Percentiles rank a stretch among this genome's conserved stretches.
phyloP scores from a whole-genome alignment of 78 protist genomes.

The Guillardia theta region DNA sequence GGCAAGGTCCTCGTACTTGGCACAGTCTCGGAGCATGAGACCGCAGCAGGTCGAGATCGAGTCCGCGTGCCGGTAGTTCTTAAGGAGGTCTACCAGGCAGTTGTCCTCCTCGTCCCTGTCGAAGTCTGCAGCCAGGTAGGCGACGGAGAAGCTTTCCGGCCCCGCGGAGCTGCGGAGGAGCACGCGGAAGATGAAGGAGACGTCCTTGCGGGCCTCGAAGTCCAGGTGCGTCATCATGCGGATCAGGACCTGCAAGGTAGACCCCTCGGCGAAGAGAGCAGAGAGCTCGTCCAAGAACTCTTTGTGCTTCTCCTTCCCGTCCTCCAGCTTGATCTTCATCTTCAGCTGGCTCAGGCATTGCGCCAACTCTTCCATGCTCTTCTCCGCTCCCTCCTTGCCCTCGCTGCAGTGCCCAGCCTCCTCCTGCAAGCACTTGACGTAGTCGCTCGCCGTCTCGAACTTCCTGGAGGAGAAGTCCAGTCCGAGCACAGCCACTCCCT shows the following conservation, averaged over 20 bases:
- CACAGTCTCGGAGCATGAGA: background rate
- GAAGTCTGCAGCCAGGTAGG: background rate
- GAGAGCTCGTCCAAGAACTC: background rate
- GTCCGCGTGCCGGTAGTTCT: background rate
- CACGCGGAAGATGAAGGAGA: background rate
- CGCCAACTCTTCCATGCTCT: background rate
- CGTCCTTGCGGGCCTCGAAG: background rate
- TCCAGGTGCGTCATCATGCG: background rate
- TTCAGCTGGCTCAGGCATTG: background rate
- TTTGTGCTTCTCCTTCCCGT: background rate
- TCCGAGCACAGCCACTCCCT: background rate
- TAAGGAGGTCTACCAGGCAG: background rate
- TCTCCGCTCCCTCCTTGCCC: no score
- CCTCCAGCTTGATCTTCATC: background rate
- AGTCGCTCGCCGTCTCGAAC: background rate
- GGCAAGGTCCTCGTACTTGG: background rate
- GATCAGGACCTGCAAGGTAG: background rate
- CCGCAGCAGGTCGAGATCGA: background rate
- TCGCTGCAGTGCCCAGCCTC: no score
- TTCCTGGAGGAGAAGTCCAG: background rate
- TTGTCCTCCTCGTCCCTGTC: background rate
- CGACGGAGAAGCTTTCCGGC: background rate
- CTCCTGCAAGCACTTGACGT: no score
- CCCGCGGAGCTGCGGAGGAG: background rate
- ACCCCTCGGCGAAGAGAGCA: background rate